Percentiles rank a stretch among this genome's conserved stretches.
phyloP scores from a whole-genome alignment of 495 filamentous ascomycete genomes.

The Talaromyces ruber region DNA sequence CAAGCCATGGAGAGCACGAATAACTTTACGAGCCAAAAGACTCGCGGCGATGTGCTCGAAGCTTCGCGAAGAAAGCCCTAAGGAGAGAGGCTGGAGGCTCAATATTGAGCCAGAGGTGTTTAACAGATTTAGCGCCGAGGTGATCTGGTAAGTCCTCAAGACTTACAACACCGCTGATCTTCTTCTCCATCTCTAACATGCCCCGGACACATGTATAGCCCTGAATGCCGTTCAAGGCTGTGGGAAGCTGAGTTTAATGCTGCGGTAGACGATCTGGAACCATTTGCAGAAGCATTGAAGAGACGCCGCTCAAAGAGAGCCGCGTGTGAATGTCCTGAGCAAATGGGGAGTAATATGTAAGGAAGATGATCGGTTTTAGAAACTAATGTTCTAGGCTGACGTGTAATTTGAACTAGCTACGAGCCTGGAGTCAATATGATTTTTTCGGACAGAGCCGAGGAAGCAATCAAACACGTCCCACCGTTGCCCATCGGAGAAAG shows the following conservation, averaged over 20 bases:
- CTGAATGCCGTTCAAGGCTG: slow-evolving; percentile 6
- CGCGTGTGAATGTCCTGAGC: slow-evolving; percentile 6
- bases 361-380: neutral
- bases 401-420: neutral
- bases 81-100: neutral
- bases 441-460: slow-evolving; percentile 6
- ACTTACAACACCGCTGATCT: neutral
- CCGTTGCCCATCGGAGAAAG: neutral
- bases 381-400: neutral
- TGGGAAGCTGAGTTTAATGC: slow-evolving; percentile 4
- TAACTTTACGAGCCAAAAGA: neutral
- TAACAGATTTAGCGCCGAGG: neutral
- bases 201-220: neutral
- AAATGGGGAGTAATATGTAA: neutral
- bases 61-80: neutral
- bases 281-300: neutral
- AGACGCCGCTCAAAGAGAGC: neutral
- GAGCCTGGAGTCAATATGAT: neutral
- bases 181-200: neutral
- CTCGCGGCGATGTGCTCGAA: neutral
- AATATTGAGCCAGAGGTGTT: neutral
- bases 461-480: neutral
- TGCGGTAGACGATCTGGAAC: neutral
- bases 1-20: neutral
- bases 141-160: neutral